Percentiles rank a stretch among this genome's conserved stretches.
These are phyloP conservation scores for Podospora anserina DNA, from an alignment of 495 filamentous ascomycete species.

Conservation along the genomic window DNA sequence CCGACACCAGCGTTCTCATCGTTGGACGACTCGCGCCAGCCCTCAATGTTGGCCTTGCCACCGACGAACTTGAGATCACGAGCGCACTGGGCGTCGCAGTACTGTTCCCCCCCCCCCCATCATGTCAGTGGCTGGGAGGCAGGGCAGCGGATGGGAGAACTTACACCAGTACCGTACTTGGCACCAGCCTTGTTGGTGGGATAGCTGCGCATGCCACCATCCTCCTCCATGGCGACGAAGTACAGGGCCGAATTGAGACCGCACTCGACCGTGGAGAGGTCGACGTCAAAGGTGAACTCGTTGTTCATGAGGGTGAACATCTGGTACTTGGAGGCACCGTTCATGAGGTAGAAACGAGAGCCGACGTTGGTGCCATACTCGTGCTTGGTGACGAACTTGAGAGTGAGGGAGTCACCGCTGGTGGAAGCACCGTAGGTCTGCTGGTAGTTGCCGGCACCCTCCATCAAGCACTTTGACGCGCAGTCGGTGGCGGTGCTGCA, in stretches of 20 bases:
- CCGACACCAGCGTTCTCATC: conserved; percentile 52
- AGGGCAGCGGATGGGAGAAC: conserved; percentile 7
- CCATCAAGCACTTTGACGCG: conserved; percentile 46
- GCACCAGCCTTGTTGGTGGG: conserved; percentile 56
- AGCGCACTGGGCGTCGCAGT: conserved; percentile 59
- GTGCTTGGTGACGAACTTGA: conserved; percentile 58
- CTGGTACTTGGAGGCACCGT: conserved; percentile 50
- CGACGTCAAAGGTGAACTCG: conserved; percentile 61
- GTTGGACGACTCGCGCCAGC: conserved; percentile 40
- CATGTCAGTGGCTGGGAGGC: not conserved
- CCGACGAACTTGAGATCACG: conserved; percentile 53
- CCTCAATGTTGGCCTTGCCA: conserved; percentile 59
- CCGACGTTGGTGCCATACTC: conserved; percentile 53
- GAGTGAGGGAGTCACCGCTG: conserved; percentile 47
- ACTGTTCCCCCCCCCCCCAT: conserved; percentile 22
- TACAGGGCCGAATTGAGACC: conserved; percentile 59
- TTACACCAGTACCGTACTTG: conserved; percentile 54
- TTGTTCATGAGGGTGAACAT: conserved; percentile 56
- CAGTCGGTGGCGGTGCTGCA: conserved; percentile 46
- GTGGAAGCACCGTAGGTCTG: conserved; percentile 49
- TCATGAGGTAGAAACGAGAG: conserved; percentile 59
- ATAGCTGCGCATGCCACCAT: conserved; percentile 52
- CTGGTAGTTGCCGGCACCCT: conserved; percentile 45
- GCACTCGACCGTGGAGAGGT: conserved; percentile 51
- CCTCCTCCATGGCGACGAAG: conserved; percentile 57